Percentiles rank a stretch among this genome's conserved stretches.
These are phyloP conservation scores for Pseudogymnoascus sp. DNA, from an alignment of 2,329 filamentous ascomycete genomes.

Conservation along the genomic window DNA sequence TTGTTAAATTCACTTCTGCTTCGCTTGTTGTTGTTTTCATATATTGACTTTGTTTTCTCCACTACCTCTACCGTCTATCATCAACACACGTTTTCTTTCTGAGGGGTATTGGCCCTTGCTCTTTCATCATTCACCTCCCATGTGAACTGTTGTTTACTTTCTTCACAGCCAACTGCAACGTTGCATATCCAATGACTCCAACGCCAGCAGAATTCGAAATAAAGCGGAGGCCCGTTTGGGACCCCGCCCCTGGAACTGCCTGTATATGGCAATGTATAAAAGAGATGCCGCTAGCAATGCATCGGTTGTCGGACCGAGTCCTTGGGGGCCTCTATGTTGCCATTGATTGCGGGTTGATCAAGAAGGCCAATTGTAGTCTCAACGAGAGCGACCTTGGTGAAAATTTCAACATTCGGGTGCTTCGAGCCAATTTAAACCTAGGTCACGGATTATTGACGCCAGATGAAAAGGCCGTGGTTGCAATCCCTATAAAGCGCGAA, in stretches of 20 bases:
- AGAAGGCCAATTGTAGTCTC: neutral
- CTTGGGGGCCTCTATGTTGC: neutral
- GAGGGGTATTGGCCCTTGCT: neutral
- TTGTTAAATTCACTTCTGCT: neutral
- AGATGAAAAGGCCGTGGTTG: neutral
- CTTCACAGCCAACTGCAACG: neutral
- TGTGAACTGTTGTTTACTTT: neutral
- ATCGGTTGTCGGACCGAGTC: neutral
- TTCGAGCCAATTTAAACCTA: neutral
- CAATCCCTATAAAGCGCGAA: neutral
- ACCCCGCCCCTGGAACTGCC: neutral
- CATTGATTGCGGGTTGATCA: neutral
- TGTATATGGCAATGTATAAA: neutral
- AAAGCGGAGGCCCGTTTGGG: neutral
- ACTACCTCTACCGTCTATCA: neutral
- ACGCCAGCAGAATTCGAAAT: neutral
- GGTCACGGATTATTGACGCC: neutral
- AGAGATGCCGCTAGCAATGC: neutral
- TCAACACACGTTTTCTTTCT: neutral
- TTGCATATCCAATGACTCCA: neutral
- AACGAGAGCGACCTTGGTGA: neutral
- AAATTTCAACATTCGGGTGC: neutral
- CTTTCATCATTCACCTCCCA: neutral
- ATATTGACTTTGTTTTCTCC: neutral
- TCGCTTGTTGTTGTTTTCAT: neutral